Evolutionary conservation across 169 alveolate genomes (phyloP), one percentile per base, ranked within the genome.

Genomic region (Ichthyophthirius multifiliis): DNA sequence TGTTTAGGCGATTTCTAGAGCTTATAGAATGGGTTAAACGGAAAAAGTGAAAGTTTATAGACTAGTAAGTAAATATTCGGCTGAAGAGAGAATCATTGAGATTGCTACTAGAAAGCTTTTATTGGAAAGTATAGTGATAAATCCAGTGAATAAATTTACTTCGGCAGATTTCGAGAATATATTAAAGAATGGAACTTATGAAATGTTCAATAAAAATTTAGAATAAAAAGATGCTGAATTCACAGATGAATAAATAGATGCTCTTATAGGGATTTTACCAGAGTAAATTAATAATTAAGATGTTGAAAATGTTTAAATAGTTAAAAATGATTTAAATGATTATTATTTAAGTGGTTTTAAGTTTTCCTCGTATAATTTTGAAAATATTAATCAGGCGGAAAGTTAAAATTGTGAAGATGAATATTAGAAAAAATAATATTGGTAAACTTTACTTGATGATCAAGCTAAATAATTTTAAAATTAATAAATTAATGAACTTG

Each of bases 11-110:
- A 73, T 88, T 3, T 75, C 83, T 27, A 75, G 93, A 76, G 93
- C 93, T 27, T 89, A 88, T 43, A 76, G 93, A 62, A 88, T 88
- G 78, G 93, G 93, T 18, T 73, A 88, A 48, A 83, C 73, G 48
- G 81, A 82, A 43, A 88, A 84, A 32, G 90, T 88, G 0, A 75
- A 83, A 47, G 82, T 88, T 10, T 88, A 83, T 46, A 76, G 93
- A 74, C 74, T 88, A 41, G 90, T 84, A 10, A 83, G 90, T 39
- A 84, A 88, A 41, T 78, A 80, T 34, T 78, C 93, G 15, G 87
- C 84, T 6, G 93, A 88, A 32, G 93, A 88, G 74, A 76, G 86
- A 75, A 88, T 88, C 31, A 63, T 88, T 32, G 88, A 88, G 71
- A 73, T 76, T 5, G 90, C 90, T 30, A 80, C 85, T 39, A 82